Base-by-base conservation (phyloP, 192 early-diverging fungal species). In the Phycomyces nitens region DNA sequence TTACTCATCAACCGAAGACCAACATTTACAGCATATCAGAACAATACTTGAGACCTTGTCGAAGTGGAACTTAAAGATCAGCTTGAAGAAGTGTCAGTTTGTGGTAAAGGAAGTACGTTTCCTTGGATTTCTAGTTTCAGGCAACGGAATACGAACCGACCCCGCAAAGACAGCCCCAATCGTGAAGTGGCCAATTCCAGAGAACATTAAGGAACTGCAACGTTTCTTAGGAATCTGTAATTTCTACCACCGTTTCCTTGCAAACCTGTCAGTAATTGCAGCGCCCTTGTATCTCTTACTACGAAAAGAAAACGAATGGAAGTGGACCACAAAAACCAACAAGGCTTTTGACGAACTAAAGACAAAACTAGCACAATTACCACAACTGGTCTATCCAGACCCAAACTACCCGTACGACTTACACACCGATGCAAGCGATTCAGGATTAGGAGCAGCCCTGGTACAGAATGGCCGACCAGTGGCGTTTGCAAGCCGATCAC, bases 181-280 rank as follows among this genome's bases (percentile, higher is more conserved):
- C 2, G 7, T 34, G 7, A 7, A 34, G 7, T 60, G 20, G 18
- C 63, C 58, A 12, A 20, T 1, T 8, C 62, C 56, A 1, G 11
- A 10, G 0, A n/a, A 2, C 1, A 23, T 42, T 12, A 12, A 58
- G 0, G 62, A 58, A 0, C 22, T 69, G 0, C 66, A 62, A 53
- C 7, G 15, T 22, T 69, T 73, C 43, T 14, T 77, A 0, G 70
- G 71, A 1, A 22, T 73, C 9, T 60, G 61, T 0, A 61, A 44
- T 41, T 77, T 60, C 18, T 73, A 73, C 12, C 62, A 53, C 1
- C 50, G n/a, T 0, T 77, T 77, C 10, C 58, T 73, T 2, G 12
- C 53, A 3, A 29, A 53, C 15, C 61, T 68, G 5, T 11, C 66
- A 0, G 7, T 22, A 5, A 56, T 73, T 1, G 56, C 55, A 5